Evolutionary conservation across 257 asterid species (phyloP), one percentile per base, ranked within the genome.

Genomic region (Haberlea rhodopensis): DNA sequence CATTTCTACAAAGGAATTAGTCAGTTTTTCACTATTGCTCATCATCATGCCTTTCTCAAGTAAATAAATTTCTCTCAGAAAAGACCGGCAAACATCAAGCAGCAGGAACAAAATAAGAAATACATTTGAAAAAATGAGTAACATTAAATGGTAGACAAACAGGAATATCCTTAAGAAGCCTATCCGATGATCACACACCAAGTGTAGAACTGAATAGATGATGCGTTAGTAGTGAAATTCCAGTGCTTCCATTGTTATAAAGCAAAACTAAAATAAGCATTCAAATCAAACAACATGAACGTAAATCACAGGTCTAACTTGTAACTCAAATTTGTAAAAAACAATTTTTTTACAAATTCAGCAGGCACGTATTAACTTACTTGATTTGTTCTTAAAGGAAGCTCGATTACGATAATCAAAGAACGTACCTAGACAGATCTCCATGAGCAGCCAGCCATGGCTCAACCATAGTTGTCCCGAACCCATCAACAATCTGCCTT

Each of bases 391-490:
- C 28, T 21, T 48, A 31, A 23, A 24, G 53, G 4, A 27, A 60
- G 34, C 56, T 61, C 19, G 21, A 59, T 43, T 34, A 26, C 23
- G 43, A 43, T 43, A 13, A 53, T 40, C 31, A 68, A 55, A 63
- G 37, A 4, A 25, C 45, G 22, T 76, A 89, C 97, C 97, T 89
- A 8, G 91, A 87, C 32, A 73, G 84, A 62, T 87, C 97, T n/a
- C 78, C 94, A 73, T 89, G 97, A 79, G 97, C 89, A 75, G 95
- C 95, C 76, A 89, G 68, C 97, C 97, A 89, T 0, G 97, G 97
- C 54, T 87, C 97, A 53, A 73, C 84, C 82, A 80, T 79, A 8
- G 81, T 71, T 2, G 81, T 70, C 48, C 92, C 91, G 65, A 85
- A 87, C 9, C 91, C 97, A 74, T 89, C 95, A 40, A 80, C 89